A percentile compares a stretch with the other conserved stretches of the same genome.
phyloP scores from a whole-genome alignment of 2,329 filamentous ascomycete species.

The Ceratocystiopsis brevicomis region DNA sequence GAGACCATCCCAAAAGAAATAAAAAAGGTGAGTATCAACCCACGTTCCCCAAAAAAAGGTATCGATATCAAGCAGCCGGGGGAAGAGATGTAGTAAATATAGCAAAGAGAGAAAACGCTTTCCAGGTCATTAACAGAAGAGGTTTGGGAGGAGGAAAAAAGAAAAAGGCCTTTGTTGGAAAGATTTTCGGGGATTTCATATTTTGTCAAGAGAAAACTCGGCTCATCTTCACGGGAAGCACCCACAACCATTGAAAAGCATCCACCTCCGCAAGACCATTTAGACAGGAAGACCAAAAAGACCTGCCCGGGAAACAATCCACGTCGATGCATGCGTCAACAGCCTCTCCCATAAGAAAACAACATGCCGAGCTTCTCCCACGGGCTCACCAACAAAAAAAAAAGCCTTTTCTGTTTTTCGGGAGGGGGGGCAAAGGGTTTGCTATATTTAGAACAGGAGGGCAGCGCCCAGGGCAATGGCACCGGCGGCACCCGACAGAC shows the following conservation, averaged over 20 bases:
- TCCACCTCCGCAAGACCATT: too few species aligned
- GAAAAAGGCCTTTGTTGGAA: background rate
- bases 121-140: background rate
- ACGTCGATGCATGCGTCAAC: background rate
- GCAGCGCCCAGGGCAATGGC: conserved; percentile 41
- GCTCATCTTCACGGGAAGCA: too few species aligned
- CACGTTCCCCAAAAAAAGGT: background rate
- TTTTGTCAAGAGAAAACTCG: background rate
- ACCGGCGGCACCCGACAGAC: conserved; percentile 38
- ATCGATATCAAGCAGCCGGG: background rate
- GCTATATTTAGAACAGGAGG: conserved; percentile 35
- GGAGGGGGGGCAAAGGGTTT: background rate
- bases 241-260: too few species aligned
- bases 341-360: background rate
- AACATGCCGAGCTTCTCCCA: background rate
- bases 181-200: background rate
- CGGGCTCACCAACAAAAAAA: conserved; percentile 2
- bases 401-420: background rate
- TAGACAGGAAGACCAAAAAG: too few species aligned
- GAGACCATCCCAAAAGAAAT: too few species aligned
- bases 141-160: background rate
- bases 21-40: too few species aligned
- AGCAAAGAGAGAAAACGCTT: background rate
- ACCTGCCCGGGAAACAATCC: too few species aligned
- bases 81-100: background rate